Evolutionary conservation across 176 grass and related monocot genomes (phyloP).

Genomic region (Leersia perrieri): DNA sequence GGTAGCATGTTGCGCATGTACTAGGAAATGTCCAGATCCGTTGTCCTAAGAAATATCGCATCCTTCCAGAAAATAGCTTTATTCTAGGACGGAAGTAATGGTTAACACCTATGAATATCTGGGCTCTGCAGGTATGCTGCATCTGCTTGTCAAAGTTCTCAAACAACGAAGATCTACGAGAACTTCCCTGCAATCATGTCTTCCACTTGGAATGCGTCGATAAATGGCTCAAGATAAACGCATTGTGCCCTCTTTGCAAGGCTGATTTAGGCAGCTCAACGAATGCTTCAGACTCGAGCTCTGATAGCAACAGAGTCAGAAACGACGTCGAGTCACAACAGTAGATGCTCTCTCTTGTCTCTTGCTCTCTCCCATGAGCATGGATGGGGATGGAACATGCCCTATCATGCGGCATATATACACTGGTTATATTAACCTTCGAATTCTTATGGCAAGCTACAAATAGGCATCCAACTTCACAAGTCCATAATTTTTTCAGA

Average conservation of each 20-base stretch:
- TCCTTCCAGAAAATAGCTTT: no score
- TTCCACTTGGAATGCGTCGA: slow-evolving; percentile 96
- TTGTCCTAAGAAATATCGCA: no score
- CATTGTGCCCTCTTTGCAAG: slow-evolving; percentile 90
- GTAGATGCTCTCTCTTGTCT: slow-evolving; percentile 38
- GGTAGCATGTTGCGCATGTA: not conserved
- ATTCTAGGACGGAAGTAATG: no score
- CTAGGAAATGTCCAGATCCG: no score
- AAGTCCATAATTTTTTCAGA: slow-evolving; percentile 31
- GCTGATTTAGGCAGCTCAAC: slow-evolving; percentile 48
- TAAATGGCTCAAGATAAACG: slow-evolving; percentile 96
- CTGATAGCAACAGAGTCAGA: slow-evolving; percentile 26
- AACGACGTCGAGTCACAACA: slow-evolving; percentile 51
- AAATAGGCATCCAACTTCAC: slow-evolving; percentile 16
- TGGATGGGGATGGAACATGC: slow-evolving; percentile 17
- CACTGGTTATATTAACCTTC: not conserved
- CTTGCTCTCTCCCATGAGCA: slow-evolving; percentile 6
- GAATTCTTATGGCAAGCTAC: slow-evolving; percentile 21
- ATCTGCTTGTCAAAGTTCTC: slow-evolving; percentile 85
- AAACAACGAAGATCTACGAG: slow-evolving; percentile 75
- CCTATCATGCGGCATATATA: not conserved
- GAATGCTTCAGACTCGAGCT: not conserved
- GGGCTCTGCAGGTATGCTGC: slow-evolving; percentile 69
- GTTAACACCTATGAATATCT: not conserved
- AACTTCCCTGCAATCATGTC: slow-evolving; percentile 77